A percentile compares a stretch with the other conserved stretches of the same genome.
Evolutionary conservation across 495 filamentous ascomycete genomes (phyloP).

Genomic region (Cercophora sp.): DNA sequence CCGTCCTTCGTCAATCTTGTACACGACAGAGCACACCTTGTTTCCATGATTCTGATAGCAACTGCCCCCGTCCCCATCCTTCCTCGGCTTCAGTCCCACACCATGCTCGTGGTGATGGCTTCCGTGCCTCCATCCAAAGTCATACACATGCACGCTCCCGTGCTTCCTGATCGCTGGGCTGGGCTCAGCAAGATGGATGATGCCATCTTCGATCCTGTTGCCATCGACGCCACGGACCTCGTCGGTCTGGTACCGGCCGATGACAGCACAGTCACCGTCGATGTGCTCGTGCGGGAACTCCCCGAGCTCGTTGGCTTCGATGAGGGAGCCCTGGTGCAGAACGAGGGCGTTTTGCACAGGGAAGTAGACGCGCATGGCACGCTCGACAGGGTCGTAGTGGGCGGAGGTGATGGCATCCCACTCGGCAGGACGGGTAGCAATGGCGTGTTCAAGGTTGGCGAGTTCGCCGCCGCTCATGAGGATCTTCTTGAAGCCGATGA

Average conservation of each 20-base stretch:
- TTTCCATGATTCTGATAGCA: conserved; percentile 9
- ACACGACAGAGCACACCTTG: conserved; percentile 5
- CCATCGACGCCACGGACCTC: conserved; percentile 9
- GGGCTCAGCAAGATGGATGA: conserved; percentile 13
- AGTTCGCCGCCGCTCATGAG: conserved; percentile 1
- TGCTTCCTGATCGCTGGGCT: background rate
- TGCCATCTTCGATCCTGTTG: conserved; percentile 12
- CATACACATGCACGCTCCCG: conserved; percentile 13
- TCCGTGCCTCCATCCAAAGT: conserved; percentile 13
- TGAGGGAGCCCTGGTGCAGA: conserved; percentile 3
- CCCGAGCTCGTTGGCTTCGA: conserved; percentile 17
- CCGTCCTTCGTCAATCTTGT: conserved; percentile 3
- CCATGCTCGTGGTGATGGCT: background rate
- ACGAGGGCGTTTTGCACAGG: conserved; percentile 17
- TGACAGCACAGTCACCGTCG: conserved; percentile 12
- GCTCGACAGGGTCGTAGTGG: conserved; percentile 16
- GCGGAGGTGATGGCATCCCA: conserved; percentile 5
- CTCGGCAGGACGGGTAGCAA: conserved; percentile 1
- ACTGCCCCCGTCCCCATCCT: conserved; percentile 1
- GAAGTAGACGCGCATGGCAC: conserved; percentile 17
- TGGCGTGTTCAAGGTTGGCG: conserved; percentile 2
- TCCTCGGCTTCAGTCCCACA: background rate
- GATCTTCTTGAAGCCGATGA: conserved; percentile 14
- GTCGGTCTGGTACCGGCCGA: conserved; percentile 17
- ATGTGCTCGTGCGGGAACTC: conserved; percentile 6